Conservation (phyloP, 345 rosid genomes). For the Populus alba region DNA sequence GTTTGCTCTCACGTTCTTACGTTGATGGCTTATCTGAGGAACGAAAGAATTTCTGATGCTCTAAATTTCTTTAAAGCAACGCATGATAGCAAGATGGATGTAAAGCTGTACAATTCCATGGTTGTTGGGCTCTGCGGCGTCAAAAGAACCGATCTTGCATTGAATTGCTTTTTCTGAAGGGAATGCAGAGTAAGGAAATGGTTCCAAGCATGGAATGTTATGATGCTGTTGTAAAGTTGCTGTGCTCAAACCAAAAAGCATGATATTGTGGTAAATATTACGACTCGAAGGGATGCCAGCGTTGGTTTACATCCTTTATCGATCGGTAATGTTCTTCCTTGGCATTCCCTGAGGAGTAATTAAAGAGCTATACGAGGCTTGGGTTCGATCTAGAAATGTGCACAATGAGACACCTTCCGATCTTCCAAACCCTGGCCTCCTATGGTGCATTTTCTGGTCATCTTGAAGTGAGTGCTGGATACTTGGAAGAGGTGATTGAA, state of each 20-base stretch:
- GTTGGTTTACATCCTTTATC: slow-evolving; percentile 52
- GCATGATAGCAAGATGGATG: slow-evolving; percentile 27
- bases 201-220: slow-evolving; percentile 56
- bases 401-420: slow-evolving; percentile 35
- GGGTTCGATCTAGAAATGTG: slow-evolving; percentile 45
- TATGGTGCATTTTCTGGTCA: slow-evolving; percentile 63
- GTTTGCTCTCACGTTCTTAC: slow-evolving; percentile 40
- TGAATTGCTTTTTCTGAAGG: slow-evolving; percentile 29
- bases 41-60: slow-evolving; percentile 55
- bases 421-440: slow-evolving; percentile 48
- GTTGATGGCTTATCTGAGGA: slow-evolving; percentile 65
- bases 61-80: slow-evolving; percentile 45
- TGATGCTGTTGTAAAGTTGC: slow-evolving; percentile 45
- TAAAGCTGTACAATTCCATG: slow-evolving; percentile 45
- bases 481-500: slow-evolving; percentile 49
- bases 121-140: slow-evolving; percentile 57
- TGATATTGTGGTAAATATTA: slow-evolving; percentile 44
- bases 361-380: slow-evolving; percentile 48
- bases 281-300: slow-evolving; percentile 49
- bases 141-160: slow-evolving; percentile 46
- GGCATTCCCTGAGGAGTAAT: slow-evolving; percentile 43
- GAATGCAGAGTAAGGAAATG: slow-evolving; percentile 44
- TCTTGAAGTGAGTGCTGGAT: slow-evolving; percentile 28
- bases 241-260: slow-evolving; percentile 38
- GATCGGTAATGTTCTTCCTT: slow-evolving; percentile 62